Evolutionary conservation across 805 yeast species (phyloP).

Genomic region (Candida ponderosae): DNA sequence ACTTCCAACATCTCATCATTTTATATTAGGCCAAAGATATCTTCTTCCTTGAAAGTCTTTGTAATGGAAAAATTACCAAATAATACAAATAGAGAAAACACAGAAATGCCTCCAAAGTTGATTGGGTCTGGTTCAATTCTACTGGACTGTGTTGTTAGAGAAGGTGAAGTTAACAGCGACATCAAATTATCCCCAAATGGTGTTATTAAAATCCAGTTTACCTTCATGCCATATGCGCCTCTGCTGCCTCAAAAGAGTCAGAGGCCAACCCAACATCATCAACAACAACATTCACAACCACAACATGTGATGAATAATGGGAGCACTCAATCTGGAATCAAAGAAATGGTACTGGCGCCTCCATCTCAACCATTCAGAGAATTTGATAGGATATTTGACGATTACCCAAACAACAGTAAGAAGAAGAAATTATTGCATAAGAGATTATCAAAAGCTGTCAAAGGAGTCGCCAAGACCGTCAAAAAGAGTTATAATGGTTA

Average conservation of each 20-base stretch:
- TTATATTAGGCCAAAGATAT: slow-evolving; percentile 10
- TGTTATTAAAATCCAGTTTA: slow-evolving; percentile 14
- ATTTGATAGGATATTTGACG: neutral
- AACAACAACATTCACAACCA: neutral
- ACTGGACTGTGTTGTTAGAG: slow-evolving; percentile 10
- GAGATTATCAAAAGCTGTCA: neutral
- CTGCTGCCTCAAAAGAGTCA: slow-evolving; percentile 10
- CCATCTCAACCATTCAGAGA: neutral
- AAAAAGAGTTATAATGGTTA: neutral
- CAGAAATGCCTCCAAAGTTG: slow-evolving; percentile 7
- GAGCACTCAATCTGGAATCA: too few species aligned
- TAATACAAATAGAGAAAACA: neutral
- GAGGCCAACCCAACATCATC: neutral
- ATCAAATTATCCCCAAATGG: slow-evolving; percentile 8
- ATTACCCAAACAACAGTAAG: neutral
- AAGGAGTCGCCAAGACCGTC: neutral
- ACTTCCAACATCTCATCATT: slow-evolving; percentile 11
- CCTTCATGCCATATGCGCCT: slow-evolving; percentile 17
- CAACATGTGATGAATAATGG: too few species aligned
- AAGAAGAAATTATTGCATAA: neutral
- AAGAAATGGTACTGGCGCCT: neutral
- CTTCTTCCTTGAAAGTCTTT: slow-evolving; percentile 8
- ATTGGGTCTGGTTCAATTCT: slow-evolving; percentile 10
- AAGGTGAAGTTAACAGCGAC: slow-evolving; percentile 9
- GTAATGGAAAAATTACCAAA: slow-evolving; percentile 9